phyloP scores from a whole-genome alignment of 495 filamentous ascomycete genomes.

The Talaromyces trachyspermus region DNA sequence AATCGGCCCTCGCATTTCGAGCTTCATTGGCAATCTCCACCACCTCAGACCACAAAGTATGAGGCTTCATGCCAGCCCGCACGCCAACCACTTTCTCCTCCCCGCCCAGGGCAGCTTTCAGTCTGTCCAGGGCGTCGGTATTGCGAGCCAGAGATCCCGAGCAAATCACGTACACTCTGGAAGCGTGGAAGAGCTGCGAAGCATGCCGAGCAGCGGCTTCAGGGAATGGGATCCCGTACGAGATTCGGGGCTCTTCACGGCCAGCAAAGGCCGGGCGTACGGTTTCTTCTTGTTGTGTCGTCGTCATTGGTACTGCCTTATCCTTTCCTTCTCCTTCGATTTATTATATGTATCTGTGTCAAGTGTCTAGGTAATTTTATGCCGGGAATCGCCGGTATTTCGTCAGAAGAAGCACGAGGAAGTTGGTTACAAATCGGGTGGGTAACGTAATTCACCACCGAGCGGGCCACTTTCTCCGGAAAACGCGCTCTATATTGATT shows the following conservation, averaged over 20 bases:
- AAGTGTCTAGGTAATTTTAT: neutral
- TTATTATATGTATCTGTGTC: neutral
- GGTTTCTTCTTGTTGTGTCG: too few species aligned
- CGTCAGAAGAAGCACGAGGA: too few species aligned
- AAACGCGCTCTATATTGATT: too few species aligned
- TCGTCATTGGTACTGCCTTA: too few species aligned
- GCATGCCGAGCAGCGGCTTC: slow-evolving; percentile 44
- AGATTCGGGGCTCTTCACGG: slow-evolving; percentile 35
- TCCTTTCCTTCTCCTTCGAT: too few species aligned
- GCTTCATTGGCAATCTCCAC: slow-evolving; percentile 46
- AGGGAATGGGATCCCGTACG: slow-evolving; percentile 45
- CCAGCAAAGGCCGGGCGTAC: slow-evolving; percentile 30
- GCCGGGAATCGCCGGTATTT: too few species aligned
- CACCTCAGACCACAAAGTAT: slow-evolving; percentile 54
- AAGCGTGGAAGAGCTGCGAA: slow-evolving; percentile 42
- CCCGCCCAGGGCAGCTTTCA: slow-evolving; percentile 37
- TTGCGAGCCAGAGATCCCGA: slow-evolving; percentile 50
- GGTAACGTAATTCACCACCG: too few species aligned
- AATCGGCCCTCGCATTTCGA: slow-evolving; percentile 40
- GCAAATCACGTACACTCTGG: slow-evolving; percentile 51
- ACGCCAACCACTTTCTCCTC: slow-evolving; percentile 42
- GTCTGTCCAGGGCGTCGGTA: slow-evolving; percentile 39
- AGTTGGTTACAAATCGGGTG: too few species aligned
- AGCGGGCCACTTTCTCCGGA: too few species aligned
- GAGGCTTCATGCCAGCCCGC: slow-evolving; percentile 50